phyloP scores from a whole-genome alignment of 257 asterid species.

The Vinca minor region DNA sequence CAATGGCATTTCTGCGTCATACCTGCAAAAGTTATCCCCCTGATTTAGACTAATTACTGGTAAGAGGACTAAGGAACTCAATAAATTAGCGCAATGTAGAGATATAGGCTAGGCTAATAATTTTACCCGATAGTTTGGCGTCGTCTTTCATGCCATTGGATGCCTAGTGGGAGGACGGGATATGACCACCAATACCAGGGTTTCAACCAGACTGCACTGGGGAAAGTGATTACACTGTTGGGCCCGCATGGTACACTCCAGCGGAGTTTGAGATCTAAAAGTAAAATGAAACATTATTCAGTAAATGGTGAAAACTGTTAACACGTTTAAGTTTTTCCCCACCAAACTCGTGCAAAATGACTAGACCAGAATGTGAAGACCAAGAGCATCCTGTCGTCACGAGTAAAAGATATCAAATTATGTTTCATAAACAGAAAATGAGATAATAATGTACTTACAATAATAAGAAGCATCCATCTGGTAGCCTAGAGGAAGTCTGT shows the following conservation, averaged over 20 bases:
- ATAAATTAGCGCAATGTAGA: background rate
- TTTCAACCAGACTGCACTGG: slow-evolving; percentile 79
- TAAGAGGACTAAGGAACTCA: too few relatives aligned
- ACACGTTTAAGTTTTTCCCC: background rate
- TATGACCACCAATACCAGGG: slow-evolving; percentile 99
- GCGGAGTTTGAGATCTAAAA: slow-evolving; percentile 62
- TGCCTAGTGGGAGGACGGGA: slow-evolving; percentile 87
- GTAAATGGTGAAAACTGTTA: background rate
- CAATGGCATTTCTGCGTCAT: slow-evolving; percentile 55
- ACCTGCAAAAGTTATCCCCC: slow-evolving; percentile 29
- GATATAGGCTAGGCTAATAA: background rate
- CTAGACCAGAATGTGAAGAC: background rate
- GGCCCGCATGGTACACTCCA: slow-evolving; percentile 95
- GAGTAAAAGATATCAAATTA: too few relatives aligned
- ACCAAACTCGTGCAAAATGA: background rate
- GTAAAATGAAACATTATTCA: background rate
- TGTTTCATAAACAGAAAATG: background rate
- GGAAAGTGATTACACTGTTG: slow-evolving; percentile 83
- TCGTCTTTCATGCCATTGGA: slow-evolving; percentile 72
- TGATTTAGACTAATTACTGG: background rate
- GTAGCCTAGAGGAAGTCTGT: slow-evolving; percentile 81
- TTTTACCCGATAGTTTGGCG: slow-evolving; percentile 70
- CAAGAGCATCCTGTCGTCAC: background rate
- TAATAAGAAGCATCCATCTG: slow-evolving; percentile 97
- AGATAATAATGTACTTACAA: slow-evolving; percentile 37